A percentile compares a stretch with the other conserved stretches of the same genome.
phyloP scores from a whole-genome alignment of 1,139 yeast genomes.

The Candida labiduridarum region DNA sequence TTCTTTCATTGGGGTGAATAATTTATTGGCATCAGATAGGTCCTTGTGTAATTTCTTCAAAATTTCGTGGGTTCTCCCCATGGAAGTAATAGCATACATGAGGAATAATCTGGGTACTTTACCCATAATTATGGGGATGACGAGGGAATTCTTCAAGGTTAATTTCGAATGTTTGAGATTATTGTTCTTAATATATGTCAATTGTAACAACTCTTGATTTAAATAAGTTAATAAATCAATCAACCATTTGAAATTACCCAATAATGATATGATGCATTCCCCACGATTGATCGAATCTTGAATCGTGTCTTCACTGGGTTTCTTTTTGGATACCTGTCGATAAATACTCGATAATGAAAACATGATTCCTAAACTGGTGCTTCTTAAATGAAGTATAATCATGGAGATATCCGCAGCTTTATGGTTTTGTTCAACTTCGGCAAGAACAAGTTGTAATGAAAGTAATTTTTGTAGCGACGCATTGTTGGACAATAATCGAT shows the following conservation, averaged over 20 bases:
- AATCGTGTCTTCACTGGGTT: slow-evolving; percentile 51
- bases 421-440: slow-evolving; percentile 51
- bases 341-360: slow-evolving; percentile 67
- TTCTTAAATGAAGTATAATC: slow-evolving; percentile 67
- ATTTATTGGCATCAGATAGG: slow-evolving; percentile 41
- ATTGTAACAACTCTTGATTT: slow-evolving; percentile 64
- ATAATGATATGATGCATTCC: slow-evolving; percentile 58
- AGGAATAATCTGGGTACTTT: slow-evolving; percentile 73
- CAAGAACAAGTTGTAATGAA: slow-evolving; percentile 66
- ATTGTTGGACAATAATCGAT: slow-evolving; percentile 63
- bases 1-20: slow-evolving; percentile 56
- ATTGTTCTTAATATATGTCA: slow-evolving; percentile 25
- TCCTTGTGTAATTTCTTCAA: slow-evolving; percentile 48
- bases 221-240: slow-evolving; percentile 67
- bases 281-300: slow-evolving; percentile 59
- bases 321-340: slow-evolving; percentile 55
- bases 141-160: slow-evolving; percentile 38
- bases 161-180: slow-evolving; percentile 26
- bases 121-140: slow-evolving; percentile 57
- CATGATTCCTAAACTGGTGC: slow-evolving; percentile 75
- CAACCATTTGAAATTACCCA: slow-evolving; percentile 81
- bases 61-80: slow-evolving; percentile 67
- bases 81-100: slow-evolving; percentile 68
- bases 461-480: slow-evolving; percentile 67
- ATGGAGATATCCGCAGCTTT: slow-evolving; percentile 62